These are phyloP conservation scores for Verticillium dahliae DNA, from an alignment of 2,329 filamentous ascomycete genomes.

Conservation along the genomic window DNA sequence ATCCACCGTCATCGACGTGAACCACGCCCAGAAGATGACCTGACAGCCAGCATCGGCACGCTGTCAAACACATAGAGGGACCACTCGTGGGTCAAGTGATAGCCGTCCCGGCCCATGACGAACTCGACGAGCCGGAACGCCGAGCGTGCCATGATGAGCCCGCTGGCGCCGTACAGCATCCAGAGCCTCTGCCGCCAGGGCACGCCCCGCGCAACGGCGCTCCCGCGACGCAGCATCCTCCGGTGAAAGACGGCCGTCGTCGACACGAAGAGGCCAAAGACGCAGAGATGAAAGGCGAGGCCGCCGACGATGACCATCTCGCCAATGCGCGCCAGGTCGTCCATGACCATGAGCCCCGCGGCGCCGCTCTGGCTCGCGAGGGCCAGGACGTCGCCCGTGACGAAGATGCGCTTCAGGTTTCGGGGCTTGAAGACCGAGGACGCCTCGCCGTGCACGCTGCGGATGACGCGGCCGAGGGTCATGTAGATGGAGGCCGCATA, in stretches of 20 bases:
- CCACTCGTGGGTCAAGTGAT: slow-evolving; percentile 32
- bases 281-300: slow-evolving; percentile 46
- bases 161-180: slow-evolving; percentile 6
- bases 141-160: slow-evolving; percentile 29
- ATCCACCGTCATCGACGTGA: slow-evolving; percentile 12
- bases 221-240: background rate
- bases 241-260: slow-evolving; percentile 36
- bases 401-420: slow-evolving; percentile 49
- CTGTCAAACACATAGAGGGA: slow-evolving; percentile 37
- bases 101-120: slow-evolving; percentile 30
- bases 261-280: slow-evolving; percentile 46
- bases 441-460: slow-evolving; percentile 25
- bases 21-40: slow-evolving; percentile 11
- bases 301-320: slow-evolving; percentile 44
- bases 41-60: slow-evolving; percentile 26
- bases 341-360: slow-evolving; percentile 18
- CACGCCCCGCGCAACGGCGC: background rate
- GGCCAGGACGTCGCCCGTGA: slow-evolving; percentile 39
- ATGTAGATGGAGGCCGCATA: slow-evolving; percentile 47
- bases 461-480: slow-evolving; percentile 37
- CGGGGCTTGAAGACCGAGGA: slow-evolving; percentile 23
- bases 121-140: slow-evolving; percentile 44
- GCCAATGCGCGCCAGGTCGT: slow-evolving; percentile 21
- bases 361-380: slow-evolving; percentile 23
- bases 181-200: slow-evolving; percentile 1